Evolutionary conservation across 768 basidiomycete genomes (phyloP).

Genomic region (Kockovaella imperatae): DNA sequence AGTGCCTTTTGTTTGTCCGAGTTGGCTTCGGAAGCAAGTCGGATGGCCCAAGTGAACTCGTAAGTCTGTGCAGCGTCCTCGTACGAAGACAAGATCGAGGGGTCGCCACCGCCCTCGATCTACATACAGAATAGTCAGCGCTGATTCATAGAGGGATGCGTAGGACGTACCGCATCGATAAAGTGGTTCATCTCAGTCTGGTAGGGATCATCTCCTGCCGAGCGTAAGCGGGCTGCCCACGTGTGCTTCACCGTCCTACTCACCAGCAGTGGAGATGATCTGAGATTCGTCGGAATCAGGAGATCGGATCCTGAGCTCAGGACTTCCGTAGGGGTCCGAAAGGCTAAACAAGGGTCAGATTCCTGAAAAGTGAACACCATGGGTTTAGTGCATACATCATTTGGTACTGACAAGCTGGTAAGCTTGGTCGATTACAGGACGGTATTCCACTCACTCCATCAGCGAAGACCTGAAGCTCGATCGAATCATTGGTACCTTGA

Average conservation of each 20-base stretch:
- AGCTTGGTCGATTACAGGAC: not conserved
- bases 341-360: conserved; percentile 21
- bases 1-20: conserved; percentile 6
- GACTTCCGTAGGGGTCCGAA: conserved; percentile 80
- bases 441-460: conserved; percentile 55
- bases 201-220: conserved; percentile 38
- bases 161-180: conserved; percentile 52
- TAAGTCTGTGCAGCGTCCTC: conserved; percentile 81
- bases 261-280: conserved; percentile 21
- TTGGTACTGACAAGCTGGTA: conserved; percentile 50
- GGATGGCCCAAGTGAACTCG: conserved; percentile 90
- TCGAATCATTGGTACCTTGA: conserved; percentile 85
- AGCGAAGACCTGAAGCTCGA: conserved; percentile 84
- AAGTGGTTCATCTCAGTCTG: conserved; percentile 86
- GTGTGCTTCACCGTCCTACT: not conserved
- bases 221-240: not conserved
- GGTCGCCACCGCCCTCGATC: conserved; percentile 57
- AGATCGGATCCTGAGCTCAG: conserved; percentile 67
- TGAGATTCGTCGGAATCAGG: conserved; percentile 42
- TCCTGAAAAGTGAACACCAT: not conserved
- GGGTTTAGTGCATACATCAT: conserved; percentile 18
- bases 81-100: conserved; percentile 70
- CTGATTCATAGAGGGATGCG: not conserved
- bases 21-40: conserved; percentile 42
- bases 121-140: not conserved